A percentile compares a stretch with the other conserved stretches of the same genome.
These are phyloP conservation scores for Protomyces arabidopsidicola DNA, from an alignment of 1,139 yeast species.

Conservation along the genomic window DNA sequence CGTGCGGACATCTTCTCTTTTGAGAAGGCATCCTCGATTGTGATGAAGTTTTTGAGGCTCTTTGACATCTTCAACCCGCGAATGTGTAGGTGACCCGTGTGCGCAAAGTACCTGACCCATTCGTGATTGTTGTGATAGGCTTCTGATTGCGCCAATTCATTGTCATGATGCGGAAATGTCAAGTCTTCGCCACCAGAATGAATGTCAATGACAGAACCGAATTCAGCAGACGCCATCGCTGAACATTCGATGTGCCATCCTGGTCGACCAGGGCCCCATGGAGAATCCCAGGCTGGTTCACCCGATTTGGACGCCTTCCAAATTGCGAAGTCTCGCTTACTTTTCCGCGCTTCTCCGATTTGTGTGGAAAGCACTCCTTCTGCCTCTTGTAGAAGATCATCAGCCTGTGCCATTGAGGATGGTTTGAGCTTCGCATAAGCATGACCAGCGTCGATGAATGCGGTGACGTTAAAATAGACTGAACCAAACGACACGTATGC, in stretches of 20 bases:
- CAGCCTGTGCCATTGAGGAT: slow-evolving; percentile 70
- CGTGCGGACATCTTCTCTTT: slow-evolving; percentile 57
- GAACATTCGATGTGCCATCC: slow-evolving; percentile 99
- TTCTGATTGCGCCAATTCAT: slow-evolving; percentile 94
- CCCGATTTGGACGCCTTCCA: slow-evolving; percentile 98
- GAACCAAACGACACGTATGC: slow-evolving; percentile 81
- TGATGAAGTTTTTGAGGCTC: slow-evolving; percentile 87
- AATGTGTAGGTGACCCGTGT: slow-evolving; percentile 94
- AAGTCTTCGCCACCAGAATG: slow-evolving; percentile 97
- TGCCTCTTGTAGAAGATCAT: slow-evolving; percentile 84
- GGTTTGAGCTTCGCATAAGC: slow-evolving; percentile 92
- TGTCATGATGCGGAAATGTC: slow-evolving; percentile 99
- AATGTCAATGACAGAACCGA: slow-evolving; percentile 81
- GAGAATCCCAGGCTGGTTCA: slow-evolving; percentile 92
- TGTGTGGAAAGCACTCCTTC: slow-evolving; percentile 62
- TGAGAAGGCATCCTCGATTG: slow-evolving; percentile 81
- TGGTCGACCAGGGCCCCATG: slow-evolving; percentile 98
- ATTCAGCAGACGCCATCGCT: slow-evolving; percentile 91
- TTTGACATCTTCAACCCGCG: slow-evolving; percentile 99
- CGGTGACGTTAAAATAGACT: slow-evolving; percentile 86
- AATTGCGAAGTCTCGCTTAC: slow-evolving; percentile 82
- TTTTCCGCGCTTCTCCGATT: slow-evolving; percentile 50
- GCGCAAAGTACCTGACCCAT: slow-evolving; percentile 95
- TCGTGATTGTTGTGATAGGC: slow-evolving; percentile 84
- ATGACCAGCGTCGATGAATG: slow-evolving; percentile 73